Evolutionary conservation across 1,139 yeast genomes (phyloP).

Genomic region (Keqinozyma sinolaborantium): DNA sequence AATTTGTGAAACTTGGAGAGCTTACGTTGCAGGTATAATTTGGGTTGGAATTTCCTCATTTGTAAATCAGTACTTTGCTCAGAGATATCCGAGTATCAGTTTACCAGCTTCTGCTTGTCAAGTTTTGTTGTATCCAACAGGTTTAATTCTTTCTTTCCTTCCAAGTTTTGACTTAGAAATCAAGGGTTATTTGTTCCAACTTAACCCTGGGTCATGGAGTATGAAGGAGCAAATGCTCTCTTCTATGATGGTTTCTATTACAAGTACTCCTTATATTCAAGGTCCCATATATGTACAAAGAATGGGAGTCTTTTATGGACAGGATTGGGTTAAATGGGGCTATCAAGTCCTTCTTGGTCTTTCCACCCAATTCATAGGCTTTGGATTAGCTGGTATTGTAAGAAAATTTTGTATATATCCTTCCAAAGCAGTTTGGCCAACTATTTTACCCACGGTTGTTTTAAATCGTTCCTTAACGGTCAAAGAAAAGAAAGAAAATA

Average conservation of each 20-base stretch:
- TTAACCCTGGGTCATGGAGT: slow-evolving; percentile 29
- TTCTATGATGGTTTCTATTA: slow-evolving; percentile 18
- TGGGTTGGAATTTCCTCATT: slow-evolving; percentile 52
- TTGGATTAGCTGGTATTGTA: slow-evolving; percentile 57
- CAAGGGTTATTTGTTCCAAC: slow-evolving; percentile 8
- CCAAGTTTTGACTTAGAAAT: slow-evolving; percentile 17
- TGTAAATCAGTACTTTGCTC: slow-evolving; percentile 50
- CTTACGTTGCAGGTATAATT: slow-evolving; percentile 43
- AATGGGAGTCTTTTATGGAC: slow-evolving; percentile 19
- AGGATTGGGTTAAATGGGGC: slow-evolving; percentile 40
- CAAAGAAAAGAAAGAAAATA: slow-evolving; percentile 35
- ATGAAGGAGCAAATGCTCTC: slow-evolving; percentile 26
- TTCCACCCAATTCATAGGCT: slow-evolving; percentile 55
- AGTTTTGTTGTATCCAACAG: slow-evolving; percentile 22
- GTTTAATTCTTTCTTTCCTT: slow-evolving; percentile 15
- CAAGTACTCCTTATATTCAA: slow-evolving; percentile 18
- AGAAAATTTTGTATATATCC: slow-evolving; percentile 56
- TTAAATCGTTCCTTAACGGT: slow-evolving; percentile 47
- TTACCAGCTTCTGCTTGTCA: slow-evolving; percentile 21
- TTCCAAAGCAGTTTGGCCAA: slow-evolving; percentile 51
- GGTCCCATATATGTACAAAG: slow-evolving; percentile 18
- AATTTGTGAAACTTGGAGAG: slow-evolving; percentile 50
- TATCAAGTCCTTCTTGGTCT: slow-evolving; percentile 46
- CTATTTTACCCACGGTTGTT: slow-evolving; percentile 49
- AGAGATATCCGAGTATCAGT: slow-evolving; percentile 46